Base-by-base conservation (phyloP, 2,329 filamentous ascomycete species). In the Pezicula neosporulosa region DNA sequence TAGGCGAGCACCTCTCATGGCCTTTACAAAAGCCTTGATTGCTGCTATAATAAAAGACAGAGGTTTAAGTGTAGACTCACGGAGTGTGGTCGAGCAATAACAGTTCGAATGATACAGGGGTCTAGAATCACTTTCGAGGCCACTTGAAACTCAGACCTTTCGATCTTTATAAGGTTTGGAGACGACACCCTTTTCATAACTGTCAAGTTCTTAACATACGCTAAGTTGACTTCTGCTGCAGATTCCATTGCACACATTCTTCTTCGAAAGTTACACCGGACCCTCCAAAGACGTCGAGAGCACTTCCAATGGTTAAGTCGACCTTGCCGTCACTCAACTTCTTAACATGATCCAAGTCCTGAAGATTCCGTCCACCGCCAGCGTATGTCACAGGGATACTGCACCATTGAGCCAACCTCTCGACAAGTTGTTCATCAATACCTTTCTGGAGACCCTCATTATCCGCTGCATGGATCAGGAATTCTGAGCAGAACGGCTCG, bases 381-480 rank as follows among this genome's bases (percentile, higher is more conserved):
- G 94, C 94, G 72, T 99, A 99, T 1, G 94, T 99, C 15, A 97
- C 89, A 2, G 94, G 94, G 60, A 96, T 93, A 37, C 77, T 85
- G 67, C 90, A 96, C 91, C 94, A 97, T 58, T 86, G 74, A 2
- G 90, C 84, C 47, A 99, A 75, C 58, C 78, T 82, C 59, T 77
- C 71, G 8, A 99, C 90, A 12, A 99, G 78, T 59, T 86, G 80
- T 68, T 94, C 87, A 63, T 99, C 94, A 57, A 99, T 89, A 44
- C 94, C 94, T 63, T 83, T 81, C 69, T 97, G 94, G 41, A 97
- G 77, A 12, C 94, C 94, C 72, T 99, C 94, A 57, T 96, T 94
- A 69, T 99, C 94, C 39, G 94, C 94, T 15, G 94, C 94, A 68
- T 99, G 94, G 65, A 99, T 94, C 49, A 99, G 81, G 66, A 99